phyloP scores from a whole-genome alignment of 108 stramenopile species.

The Fragilariopsis cylindrus region DNA sequence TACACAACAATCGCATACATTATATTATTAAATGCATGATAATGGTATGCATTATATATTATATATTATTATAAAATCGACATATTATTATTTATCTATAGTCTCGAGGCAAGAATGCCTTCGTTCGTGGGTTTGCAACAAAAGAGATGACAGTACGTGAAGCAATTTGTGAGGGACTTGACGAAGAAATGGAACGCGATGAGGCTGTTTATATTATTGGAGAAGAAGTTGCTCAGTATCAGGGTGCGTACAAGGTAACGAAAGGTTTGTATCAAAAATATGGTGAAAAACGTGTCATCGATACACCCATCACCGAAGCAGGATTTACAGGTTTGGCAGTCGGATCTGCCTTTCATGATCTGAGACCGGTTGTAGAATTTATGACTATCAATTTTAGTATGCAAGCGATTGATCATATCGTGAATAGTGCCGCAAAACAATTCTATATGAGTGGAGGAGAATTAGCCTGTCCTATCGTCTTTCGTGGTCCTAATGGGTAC shows the following conservation, averaged over 20 bases:
- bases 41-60: no score
- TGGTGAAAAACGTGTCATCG: slow-evolving; percentile 97
- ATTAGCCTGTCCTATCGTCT: slow-evolving; percentile 95
- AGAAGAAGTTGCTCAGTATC: slow-evolving; percentile 99
- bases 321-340: slow-evolving; percentile 97
- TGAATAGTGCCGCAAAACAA: slow-evolving; percentile 98
- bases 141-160: slow-evolving; percentile 94
- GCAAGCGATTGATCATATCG: slow-evolving; percentile 99
- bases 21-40: no score
- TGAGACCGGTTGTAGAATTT: slow-evolving; percentile 97
- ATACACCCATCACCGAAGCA: slow-evolving; percentile 99
- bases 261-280: slow-evolving; percentile 98
- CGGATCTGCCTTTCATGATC: slow-evolving; percentile 93
- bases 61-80: no score
- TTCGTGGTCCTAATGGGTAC: slow-evolving; percentile 98
- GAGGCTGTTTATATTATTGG: slow-evolving; percentile 92
- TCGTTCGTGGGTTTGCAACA: slow-evolving; percentile 62
- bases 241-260: slow-evolving; percentile 99
- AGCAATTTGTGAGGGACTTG: slow-evolving; percentile 95
- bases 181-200: slow-evolving; percentile 98
- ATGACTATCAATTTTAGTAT: slow-evolving; percentile 99
- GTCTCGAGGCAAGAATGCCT: slow-evolving; percentile 11
- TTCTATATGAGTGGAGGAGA: slow-evolving; percentile 98
- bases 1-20: neutral
- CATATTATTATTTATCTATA: neutral